phyloP scores from a whole-genome alignment of 75 land plant species.

The Pseudotsuga menziesii region DNA sequence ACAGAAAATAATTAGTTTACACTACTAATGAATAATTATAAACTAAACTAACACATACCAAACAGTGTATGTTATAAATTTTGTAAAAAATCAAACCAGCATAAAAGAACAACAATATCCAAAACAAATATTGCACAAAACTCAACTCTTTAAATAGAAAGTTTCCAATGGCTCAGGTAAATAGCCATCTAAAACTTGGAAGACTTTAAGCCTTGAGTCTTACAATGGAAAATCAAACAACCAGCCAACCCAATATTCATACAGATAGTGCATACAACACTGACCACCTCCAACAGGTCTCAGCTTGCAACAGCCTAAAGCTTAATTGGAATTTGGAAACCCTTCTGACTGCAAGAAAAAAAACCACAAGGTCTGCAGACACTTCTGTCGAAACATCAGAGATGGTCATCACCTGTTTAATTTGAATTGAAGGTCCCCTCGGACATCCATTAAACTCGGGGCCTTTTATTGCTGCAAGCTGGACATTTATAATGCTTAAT shows the following conservation, averaged over 20 bases:
- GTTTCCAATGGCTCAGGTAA: neutral
- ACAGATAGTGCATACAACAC: constrained; percentile 3
- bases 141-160: no score
- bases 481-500: constrained; percentile 75
- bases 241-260: neutral
- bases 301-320: neutral
- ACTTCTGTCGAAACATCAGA: neutral
- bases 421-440: neutral
- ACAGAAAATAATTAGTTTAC: no score
- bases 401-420: neutral
- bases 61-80: no score
- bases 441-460: constrained; percentile 14
- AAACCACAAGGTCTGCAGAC: neutral
- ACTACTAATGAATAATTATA: no score
- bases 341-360: neutral
- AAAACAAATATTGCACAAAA: no score
- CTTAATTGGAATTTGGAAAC: neutral
- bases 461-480: constrained; percentile 51
- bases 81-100: no score
- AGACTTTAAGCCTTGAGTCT: neutral
- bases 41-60: no score
- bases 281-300: neutral
- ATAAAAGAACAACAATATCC: no score
- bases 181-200: neutral
- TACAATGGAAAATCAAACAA: neutral